Conservation (phyloP, 2,329 filamentous ascomycete species). For the Cadophora sp. region DNA sequence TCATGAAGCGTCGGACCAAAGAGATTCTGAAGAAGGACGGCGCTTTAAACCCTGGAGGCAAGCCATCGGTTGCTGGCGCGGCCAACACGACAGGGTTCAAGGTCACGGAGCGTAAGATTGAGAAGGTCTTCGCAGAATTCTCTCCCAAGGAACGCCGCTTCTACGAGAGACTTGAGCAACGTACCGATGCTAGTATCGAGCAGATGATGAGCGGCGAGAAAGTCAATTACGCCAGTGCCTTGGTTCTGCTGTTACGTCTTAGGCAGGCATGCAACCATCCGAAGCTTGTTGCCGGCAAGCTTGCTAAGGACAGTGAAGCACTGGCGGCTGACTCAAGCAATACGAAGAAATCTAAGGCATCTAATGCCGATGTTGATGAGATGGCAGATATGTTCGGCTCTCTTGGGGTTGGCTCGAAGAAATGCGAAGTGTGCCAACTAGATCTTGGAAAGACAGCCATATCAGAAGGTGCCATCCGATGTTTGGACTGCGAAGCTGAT, state of each 20-base stretch:
- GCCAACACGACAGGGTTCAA: conserved; percentile 74
- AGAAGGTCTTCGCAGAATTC: conserved; percentile 80
- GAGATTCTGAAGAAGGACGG: conserved; percentile 92
- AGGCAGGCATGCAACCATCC: conserved; percentile 96
- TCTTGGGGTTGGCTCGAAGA: conserved; percentile 59
- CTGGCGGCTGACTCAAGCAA: conserved; percentile 66
- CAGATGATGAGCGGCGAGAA: conserved; percentile 83
- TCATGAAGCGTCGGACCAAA: conserved; percentile 99
- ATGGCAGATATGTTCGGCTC: conserved; percentile 87
- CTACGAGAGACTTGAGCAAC: conserved; percentile 81
- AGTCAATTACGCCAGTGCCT: conserved; percentile 89
- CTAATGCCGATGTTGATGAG: conserved; percentile 70
- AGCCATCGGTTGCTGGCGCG: conserved; percentile 54
- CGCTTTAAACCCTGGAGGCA: conserved; percentile 78
- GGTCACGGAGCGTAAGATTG: conserved; percentile 88
- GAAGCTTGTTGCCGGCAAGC: conserved; percentile 81
- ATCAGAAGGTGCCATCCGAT: conserved; percentile 60
- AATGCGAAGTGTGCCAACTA: conserved; percentile 44
- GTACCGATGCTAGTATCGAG: conserved; percentile 86
- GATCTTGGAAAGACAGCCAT: conserved; percentile 41
- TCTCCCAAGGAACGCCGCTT: conserved; percentile 82
- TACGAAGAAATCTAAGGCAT: conserved; percentile 52
- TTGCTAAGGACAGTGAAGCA: conserved; percentile 88
- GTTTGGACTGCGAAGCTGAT: conserved; percentile 77
- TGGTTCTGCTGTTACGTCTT: conserved; percentile 88